These are phyloP conservation scores for Dichotomopilus funicola DNA, from an alignment of 2,329 filamentous ascomycete genomes.

Conservation along the genomic window DNA sequence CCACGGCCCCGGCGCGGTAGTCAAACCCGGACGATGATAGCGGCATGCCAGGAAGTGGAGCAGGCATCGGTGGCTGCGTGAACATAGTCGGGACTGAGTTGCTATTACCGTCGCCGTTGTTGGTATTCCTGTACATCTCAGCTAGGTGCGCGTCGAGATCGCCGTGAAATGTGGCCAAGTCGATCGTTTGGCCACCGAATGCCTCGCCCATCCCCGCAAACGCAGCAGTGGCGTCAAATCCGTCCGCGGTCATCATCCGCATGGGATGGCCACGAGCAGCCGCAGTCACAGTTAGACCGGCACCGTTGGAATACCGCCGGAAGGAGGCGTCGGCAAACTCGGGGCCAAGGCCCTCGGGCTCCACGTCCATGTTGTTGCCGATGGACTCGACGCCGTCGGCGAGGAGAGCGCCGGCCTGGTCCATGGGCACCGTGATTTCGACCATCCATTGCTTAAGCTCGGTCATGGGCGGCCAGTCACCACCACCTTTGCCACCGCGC, in stretches of 20 bases:
- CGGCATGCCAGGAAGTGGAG: conserved; percentile 14
- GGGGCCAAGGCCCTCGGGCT: conserved; percentile 23
- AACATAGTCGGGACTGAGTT: conserved; percentile 1
- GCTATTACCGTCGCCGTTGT: no score
- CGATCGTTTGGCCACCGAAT: conserved; percentile 13
- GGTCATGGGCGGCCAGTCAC: conserved; percentile 49
- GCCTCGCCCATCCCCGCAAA: conserved; percentile 19
- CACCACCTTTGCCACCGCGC: conserved; percentile 48
- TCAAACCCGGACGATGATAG: conserved; percentile 27
- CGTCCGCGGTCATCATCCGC: not conserved
- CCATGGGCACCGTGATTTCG: conserved; percentile 41
- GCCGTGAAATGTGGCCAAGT: conserved; percentile 14
- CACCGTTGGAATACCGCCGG: conserved; percentile 1
- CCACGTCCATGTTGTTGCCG: conserved; percentile 15
- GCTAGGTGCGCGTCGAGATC: conserved; percentile 12
- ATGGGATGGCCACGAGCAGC: not conserved
- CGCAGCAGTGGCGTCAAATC: conserved; percentile 15
- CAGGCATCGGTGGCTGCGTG: conserved; percentile 5
- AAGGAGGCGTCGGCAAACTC: conserved; percentile 10
- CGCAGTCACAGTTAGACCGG: no score
- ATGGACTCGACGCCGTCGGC: conserved; percentile 31
- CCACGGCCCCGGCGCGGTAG: conserved; percentile 6
- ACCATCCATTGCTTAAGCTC: conserved; percentile 56
- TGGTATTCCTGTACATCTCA: conserved; percentile 8
- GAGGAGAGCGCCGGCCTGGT: conserved; percentile 32